Evolutionary conservation across 2,329 filamentous ascomycete genomes (phyloP).

Genomic region (Colletotrichum agaves): DNA sequence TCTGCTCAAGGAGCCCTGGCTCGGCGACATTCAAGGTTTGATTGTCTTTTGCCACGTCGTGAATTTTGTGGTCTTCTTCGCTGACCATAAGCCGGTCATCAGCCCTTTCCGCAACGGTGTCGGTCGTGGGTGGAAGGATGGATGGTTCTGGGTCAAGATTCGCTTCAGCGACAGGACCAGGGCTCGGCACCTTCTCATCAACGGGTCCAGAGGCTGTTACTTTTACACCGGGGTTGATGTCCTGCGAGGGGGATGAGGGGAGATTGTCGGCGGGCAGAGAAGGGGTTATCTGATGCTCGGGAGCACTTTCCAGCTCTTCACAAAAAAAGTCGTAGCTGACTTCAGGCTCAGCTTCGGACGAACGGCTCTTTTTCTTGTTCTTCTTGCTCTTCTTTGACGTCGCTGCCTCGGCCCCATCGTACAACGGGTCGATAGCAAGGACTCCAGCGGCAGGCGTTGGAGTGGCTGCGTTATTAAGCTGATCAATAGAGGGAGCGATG

Average conservation of each 20-base stretch:
- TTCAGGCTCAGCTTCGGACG: conserved; percentile 36
- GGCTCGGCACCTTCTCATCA: no score
- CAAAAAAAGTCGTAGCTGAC: no score
- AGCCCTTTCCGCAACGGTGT: background rate
- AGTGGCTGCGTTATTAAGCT: no score
- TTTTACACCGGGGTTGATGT: background rate
- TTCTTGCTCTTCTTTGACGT: conserved; percentile 47
- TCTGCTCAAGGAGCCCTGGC: no score
- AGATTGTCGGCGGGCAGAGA: no score
- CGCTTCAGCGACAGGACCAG: background rate
- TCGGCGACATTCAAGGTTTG: background rate
- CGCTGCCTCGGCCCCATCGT: background rate
- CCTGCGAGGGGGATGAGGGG: background rate
- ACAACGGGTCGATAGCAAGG: background rate
- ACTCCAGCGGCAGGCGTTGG: background rate
- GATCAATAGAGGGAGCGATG: no score
- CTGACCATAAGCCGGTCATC: background rate
- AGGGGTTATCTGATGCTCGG: no score
- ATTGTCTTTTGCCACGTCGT: background rate
- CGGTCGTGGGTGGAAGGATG: background rate
- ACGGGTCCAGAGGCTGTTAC: background rate
- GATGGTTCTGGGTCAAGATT: background rate
- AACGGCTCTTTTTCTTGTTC: conserved; percentile 44
- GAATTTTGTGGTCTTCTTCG: background rate
- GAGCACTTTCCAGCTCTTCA: no score